Base-by-base conservation (phyloP, 2,329 filamentous ascomycete species). In the Aspergillus jensenii region DNA sequence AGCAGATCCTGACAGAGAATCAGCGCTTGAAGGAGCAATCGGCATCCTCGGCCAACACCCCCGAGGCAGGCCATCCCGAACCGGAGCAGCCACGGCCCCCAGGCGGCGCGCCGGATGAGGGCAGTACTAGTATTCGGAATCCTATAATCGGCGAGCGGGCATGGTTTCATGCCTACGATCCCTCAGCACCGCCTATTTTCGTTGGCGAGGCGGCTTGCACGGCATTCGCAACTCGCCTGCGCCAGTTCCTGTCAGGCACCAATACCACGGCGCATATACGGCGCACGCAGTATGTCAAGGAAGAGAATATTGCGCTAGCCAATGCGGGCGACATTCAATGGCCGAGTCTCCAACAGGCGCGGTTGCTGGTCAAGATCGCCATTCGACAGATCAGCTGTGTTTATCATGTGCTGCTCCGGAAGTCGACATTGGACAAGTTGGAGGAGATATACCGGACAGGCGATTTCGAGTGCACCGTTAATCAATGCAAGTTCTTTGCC, bases 401-500 rank as follows among this genome's bases (percentile, higher is more conserved):
- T 25, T 75, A 76, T 52, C 74, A 76, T 58, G 58, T 74, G 55
- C 62, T 71, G 61, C 62, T 74, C 73, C 49, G 73, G 67, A 67
- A 77, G 65, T 51, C 74, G 56, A 59, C 78, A 53, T 50, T 75
- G 65, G 74, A 74, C 61, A 60, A 75, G 67, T 61, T 74, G 62
- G 62, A 78, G 70, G 76, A 65, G 57, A 74, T 74, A n/a, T 74
- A 62, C 64, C 74, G 67, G 44, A 71, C 61, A 3, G 65, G 60
- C 4, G 64, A 67, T 19, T 74, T 74, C 51, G 65, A 71, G 23
- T 67, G 59, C 65, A 41, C 71, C 41, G 15, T 74, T 51, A 78
- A 75, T 65, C 64, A 78, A 11, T 79, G 76, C 65, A 79, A 79
- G 44, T 77, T 79, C 43, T 80, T 78, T 44, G 73, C 74, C 0